Evolutionary conservation across 208 protist genomes (phyloP), one percentile per base, ranked within the genome.

Genomic region (Porcisia deanei): DNA sequence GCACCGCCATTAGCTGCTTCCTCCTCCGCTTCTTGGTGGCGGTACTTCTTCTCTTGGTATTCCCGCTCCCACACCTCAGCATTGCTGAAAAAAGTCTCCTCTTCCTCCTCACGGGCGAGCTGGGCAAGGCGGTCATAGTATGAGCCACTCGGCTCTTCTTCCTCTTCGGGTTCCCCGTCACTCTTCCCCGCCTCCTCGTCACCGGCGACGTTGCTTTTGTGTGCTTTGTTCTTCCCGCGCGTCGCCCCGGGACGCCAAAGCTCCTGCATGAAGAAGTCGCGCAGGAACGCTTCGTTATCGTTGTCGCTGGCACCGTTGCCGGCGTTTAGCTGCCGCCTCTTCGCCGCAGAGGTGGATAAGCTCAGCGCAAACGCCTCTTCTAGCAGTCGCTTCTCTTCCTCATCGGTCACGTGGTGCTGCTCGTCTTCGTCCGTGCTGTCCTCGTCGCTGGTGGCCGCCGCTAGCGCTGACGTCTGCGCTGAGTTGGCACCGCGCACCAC

Each of bases 11-110:
- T 79, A 10, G 79, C 75, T 20, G 88, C 77, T 45, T 89, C 82
- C 61, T 85, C 78, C 54, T 85, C 81, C 58, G 80, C 78, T 45
- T 95, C 91, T 59, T 96, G 86, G 81, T 98, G 94, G 60, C 91
- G 91, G 81, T 95, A 98, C 78, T 92, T 91, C 54, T 85, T 85
- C 59, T 96, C 84, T 73, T 98, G 91, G 69, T 88, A 98, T 78
- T 90, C 87, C 9, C 87, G 83, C 85, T 98, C 92, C 90, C 92
- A 98, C 70, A 76, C 81, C 74, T 96, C 90, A 1, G 91, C 88
- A 43, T 97, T 85, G 37, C 89, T 87, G 81, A 91, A 95, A 78
- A 98, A 98, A 60, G 73, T 81, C 20, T 96, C 90, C 68, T 96
- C 92, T 55, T 89, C 91, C 61, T 97, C 94, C 41, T 85, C 92